A percentile compares a stretch with the other conserved stretches of the same genome.
Conservation (phyloP, 257 asterid genomes). For the Forsythia viridissima region DNA sequence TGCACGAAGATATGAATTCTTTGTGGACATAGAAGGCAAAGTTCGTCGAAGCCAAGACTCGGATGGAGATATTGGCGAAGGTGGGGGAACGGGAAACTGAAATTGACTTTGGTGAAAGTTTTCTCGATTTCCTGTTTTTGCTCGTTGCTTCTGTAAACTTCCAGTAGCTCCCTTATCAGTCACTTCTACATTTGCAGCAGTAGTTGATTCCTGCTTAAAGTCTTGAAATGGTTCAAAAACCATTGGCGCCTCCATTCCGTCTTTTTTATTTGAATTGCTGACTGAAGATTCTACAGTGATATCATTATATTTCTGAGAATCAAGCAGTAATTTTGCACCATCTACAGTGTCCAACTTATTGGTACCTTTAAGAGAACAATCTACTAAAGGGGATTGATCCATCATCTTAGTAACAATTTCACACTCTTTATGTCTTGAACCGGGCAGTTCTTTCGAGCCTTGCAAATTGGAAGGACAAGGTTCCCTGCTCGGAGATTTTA, state of each 20-base stretch:
- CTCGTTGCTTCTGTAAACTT: constrained; percentile 23
- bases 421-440: constrained; percentile 20
- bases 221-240: constrained; percentile 32
- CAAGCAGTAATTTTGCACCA: constrained; percentile 16
- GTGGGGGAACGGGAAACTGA: constrained; percentile 53
- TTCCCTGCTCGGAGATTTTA: constrained; percentile 31
- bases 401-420: constrained; percentile 21
- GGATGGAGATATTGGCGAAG: constrained; percentile 76
- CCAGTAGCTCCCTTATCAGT: constrained; percentile 24
- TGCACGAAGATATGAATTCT: constrained; percentile 30
- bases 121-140: constrained; percentile 23
- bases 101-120: constrained; percentile 11
- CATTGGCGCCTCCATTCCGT: constrained; percentile 12
- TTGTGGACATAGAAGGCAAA: constrained; percentile 63
- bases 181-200: constrained; percentile 14
- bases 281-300: constrained; percentile 22
- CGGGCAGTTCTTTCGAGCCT: constrained; percentile 21
- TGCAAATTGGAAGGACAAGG: constrained; percentile 29
- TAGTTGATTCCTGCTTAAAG: constrained; percentile 5
- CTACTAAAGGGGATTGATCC: constrained; percentile 27
- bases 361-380: constrained; percentile 33
- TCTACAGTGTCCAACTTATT: constrained; percentile 30
- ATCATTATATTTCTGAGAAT: constrained; percentile 26
- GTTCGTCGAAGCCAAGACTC: constrained; percentile 91
- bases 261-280: constrained; percentile 13